Percentiles rank a stretch among this genome's conserved stretches.
Conservation (phyloP, 176 grass and related monocot species). For the Elaeis guineensis region DNA sequence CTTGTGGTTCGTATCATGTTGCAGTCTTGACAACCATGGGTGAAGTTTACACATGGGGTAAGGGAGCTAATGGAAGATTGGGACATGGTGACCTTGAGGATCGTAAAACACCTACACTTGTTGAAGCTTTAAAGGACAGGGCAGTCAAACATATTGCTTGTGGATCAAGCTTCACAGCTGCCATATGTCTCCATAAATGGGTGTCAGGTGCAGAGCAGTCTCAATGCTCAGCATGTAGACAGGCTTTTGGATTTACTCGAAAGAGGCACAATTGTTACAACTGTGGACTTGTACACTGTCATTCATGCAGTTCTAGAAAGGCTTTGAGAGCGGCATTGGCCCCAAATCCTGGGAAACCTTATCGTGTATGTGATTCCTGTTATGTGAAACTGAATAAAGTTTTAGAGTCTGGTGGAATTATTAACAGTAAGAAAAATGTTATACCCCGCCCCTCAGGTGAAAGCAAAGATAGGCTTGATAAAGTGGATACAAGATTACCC, state of each 20-base stretch:
- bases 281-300: conserved; percentile 92
- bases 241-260: conserved; percentile 92
- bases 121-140: conserved; percentile 82
- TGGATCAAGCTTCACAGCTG: conserved; percentile 81
- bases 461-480: conserved; percentile 34
- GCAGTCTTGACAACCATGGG: conserved; percentile 65
- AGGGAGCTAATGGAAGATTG: conserved; percentile 85
- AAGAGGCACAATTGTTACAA: conserved; percentile 98
- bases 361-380: conserved; percentile 94
- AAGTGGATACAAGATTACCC: conserved; percentile 28
- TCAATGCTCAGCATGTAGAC: conserved; percentile 82
- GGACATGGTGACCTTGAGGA: conserved; percentile 81
- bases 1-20: conserved; percentile 85
- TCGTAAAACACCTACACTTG: conserved; percentile 69
- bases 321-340: conserved; percentile 77
- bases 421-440: conserved; percentile 27
- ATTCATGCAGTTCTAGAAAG: conserved; percentile 87
- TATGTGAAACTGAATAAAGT: conserved; percentile 80
- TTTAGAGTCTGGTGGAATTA: conserved; percentile 47
- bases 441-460: conserved; percentile 1
- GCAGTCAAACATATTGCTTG: conserved; percentile 76
- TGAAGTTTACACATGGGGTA: conserved; percentile 98
- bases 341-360: conserved; percentile 88
- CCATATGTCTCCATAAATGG: conserved; percentile 93
- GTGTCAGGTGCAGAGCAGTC: conserved; percentile 90